These are phyloP conservation scores for Paramecium caudatum DNA, from an alignment of 73 alveolate genomes.

Conservation along the genomic window DNA sequence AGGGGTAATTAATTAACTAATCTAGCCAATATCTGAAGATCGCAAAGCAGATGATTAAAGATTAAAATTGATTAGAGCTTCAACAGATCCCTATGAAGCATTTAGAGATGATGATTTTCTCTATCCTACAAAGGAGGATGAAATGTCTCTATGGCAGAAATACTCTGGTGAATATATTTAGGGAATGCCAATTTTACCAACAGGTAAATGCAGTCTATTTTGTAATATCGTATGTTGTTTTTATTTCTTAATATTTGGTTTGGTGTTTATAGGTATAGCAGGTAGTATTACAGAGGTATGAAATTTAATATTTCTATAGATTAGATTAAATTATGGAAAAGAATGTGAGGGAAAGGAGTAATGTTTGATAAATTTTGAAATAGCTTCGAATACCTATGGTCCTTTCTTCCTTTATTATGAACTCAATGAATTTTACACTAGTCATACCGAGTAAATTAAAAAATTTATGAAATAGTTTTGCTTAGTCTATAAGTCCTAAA, in stretches of 20 bases:
- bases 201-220: conserved; percentile 67
- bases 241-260: conserved; percentile 57
- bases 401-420: conserved; percentile 53
- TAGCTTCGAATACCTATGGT: conserved; percentile 1
- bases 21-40: conserved; percentile 50
- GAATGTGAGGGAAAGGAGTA: conserved; percentile 2
- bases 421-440: conserved; percentile 39
- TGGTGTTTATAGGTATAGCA: conserved; percentile 65
- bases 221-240: conserved; percentile 65
- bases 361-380: neutral
- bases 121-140: conserved; percentile 66
- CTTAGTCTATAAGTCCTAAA: conserved; percentile 32
- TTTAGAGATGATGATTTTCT: conserved; percentile 55
- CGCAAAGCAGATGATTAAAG: conserved; percentile 7
- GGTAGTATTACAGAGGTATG: conserved; percentile 46
- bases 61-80: conserved; percentile 59
- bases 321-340: conserved; percentile 36
- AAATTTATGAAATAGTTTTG: conserved; percentile 6
- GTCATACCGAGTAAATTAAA: conserved; percentile 37
- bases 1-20: neutral
- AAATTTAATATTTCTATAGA: neutral
- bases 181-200: conserved; percentile 68
- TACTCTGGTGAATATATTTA: conserved; percentile 37
- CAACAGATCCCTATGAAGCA: conserved; percentile 67
- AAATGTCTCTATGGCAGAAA: conserved; percentile 45